Base-by-base conservation (phyloP, 1,284 basidiomycete genomes). In the Irpex sp. region DNA sequence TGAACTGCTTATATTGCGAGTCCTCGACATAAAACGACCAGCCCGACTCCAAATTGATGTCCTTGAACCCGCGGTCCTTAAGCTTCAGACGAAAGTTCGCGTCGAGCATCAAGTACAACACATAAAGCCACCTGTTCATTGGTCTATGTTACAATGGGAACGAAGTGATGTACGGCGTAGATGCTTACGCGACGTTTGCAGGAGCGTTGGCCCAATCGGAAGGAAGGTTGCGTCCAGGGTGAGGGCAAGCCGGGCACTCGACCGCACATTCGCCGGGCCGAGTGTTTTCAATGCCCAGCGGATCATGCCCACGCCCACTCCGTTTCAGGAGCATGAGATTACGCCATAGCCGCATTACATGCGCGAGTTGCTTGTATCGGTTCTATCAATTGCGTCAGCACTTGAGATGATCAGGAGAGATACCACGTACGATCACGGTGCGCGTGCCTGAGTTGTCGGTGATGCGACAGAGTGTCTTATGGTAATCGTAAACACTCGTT, bases 71-170 rank as follows among this genome's bases (percentile, higher is more conserved):
- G 57, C 58, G 13, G 61, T 65, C 5, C 62, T 61, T 56, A n/a
- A 56, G 62, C 53, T 74, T 74, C 5, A 76, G 62, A 0, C 69
- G 59, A 60, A 76, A 76, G 59, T 72, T 74, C 0, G 72, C 71
- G 57, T 76, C 74, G 0, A 72, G 63, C 0, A 65, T 65, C 0
- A 76, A 4, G 17, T 70, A 66, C 0, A 74, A 55, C 1, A 26
- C 61, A 51, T 70, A 74, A 0, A 75, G 55, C 56, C 58, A 74
- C 11, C 72, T 74, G 59, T n/a, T n/a, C n/a, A n/a, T n/a, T 3
- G 46, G 21, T 36, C 3, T 13, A 6, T 55, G 21, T 56, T n/a
- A 49, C 35, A 37, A 11, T 2, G 17, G 4, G 13, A 9, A 4
- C 37, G n/a, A 37, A 21, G n/a, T n/a, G n/a, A 6, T 31, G 11